Percentiles rank a stretch among this genome's conserved stretches.
phyloP scores from a whole-genome alignment of 331 rosid species.

The Erythrophleum ivorense region DNA sequence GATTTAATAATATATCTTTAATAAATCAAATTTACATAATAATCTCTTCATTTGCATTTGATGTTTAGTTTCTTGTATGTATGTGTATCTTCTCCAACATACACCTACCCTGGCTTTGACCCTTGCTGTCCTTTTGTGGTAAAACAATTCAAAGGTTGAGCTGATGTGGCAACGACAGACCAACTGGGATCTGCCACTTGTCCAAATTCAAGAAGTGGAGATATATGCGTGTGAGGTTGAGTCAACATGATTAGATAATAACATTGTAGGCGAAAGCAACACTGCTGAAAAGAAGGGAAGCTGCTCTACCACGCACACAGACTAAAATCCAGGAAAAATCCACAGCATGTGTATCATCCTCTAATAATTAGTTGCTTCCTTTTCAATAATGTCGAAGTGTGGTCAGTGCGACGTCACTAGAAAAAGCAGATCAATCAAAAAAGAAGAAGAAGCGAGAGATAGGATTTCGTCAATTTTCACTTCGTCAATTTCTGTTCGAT shows the following conservation, averaged over 20 bases:
- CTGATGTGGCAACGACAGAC: background rate
- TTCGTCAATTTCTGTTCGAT: no score
- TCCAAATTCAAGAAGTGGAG: background rate
- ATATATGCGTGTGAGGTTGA: background rate
- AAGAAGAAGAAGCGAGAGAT: background rate
- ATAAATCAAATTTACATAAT: background rate
- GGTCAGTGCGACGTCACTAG: slow-evolving; percentile 40
- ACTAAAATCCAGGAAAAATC: slow-evolving; percentile 12
- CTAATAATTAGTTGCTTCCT: slow-evolving; percentile 34
- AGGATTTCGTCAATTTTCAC: no score
- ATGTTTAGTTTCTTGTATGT: background rate
- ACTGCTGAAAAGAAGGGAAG: background rate
- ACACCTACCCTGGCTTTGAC: slow-evolving; percentile 25
- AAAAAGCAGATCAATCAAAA: slow-evolving; percentile 10
- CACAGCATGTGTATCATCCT: background rate
- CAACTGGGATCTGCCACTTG: slow-evolving; percentile 3
- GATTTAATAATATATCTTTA: background rate
- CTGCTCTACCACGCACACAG: background rate
- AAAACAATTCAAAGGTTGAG: slow-evolving; percentile 1
- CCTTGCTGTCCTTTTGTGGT: background rate
- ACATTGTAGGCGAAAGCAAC: slow-evolving; percentile 26
- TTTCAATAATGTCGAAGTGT: slow-evolving; percentile 35
- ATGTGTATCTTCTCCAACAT: slow-evolving; percentile 14
- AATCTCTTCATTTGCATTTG: background rate
- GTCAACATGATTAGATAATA: slow-evolving; percentile 29